These are phyloP conservation scores for Penicillium sp. DNA, from an alignment of 2,329 filamentous ascomycete genomes.

Conservation along the genomic window DNA sequence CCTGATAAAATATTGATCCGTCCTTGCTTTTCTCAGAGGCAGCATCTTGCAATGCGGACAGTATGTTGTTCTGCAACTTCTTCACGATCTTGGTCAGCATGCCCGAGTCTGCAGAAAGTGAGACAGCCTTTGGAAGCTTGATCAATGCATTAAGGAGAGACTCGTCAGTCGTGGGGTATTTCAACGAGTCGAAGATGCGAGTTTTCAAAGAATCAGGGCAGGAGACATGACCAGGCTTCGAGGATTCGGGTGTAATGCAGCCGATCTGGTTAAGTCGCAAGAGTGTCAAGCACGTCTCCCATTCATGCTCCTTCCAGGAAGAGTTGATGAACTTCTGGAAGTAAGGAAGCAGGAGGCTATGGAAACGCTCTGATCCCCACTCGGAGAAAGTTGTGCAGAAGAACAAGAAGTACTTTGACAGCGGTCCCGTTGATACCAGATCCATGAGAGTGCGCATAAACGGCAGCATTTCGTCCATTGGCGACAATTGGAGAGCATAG, in stretches of 20 bases:
- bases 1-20: constrained; percentile 60
- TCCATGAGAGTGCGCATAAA: constrained; percentile 65
- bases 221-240: constrained; percentile 38
- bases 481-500: constrained; percentile 70
- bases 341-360: constrained; percentile 71
- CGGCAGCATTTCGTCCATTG: constrained; percentile 75
- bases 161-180: constrained; percentile 55
- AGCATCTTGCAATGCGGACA: constrained; percentile 61
- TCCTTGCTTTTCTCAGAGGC: constrained; percentile 60
- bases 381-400: constrained; percentile 82
- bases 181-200: constrained; percentile 68
- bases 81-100: constrained; percentile 66
- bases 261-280: constrained; percentile 55
- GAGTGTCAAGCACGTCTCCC: constrained; percentile 66
- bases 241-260: constrained; percentile 53
- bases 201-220: constrained; percentile 62
- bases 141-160: constrained; percentile 68
- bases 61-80: constrained; percentile 64
- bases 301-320: constrained; percentile 69
- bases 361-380: constrained; percentile 71
- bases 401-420: constrained; percentile 72
- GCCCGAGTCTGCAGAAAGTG: constrained; percentile 58
- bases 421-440: constrained; percentile 61
- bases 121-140: constrained; percentile 60
- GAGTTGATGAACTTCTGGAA: constrained; percentile 80